Percentiles rank a stretch among this genome's conserved stretches.
These are phyloP conservation scores for Alternaria triticina DNA, from an alignment of 2,329 filamentous ascomycete species.

Conservation along the genomic window DNA sequence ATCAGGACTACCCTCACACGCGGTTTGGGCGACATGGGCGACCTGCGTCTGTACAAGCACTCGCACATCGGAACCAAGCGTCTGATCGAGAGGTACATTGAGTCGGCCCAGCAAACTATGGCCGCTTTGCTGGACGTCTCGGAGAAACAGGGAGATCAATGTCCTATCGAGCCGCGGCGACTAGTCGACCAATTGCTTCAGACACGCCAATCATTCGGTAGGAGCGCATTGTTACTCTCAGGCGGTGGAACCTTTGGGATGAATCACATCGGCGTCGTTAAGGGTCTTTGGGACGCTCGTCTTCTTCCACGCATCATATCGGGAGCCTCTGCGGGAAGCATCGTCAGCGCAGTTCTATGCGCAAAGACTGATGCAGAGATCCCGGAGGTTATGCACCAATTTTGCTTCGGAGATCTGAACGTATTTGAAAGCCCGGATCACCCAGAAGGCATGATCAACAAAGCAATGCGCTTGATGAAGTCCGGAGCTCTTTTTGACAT, in stretches of 20 bases:
- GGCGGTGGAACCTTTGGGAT: constrained; percentile 91
- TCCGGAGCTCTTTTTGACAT: constrained; percentile 87
- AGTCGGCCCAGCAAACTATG: constrained; percentile 77
- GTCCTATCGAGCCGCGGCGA: constrained; percentile 64
- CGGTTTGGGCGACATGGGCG: constrained; percentile 85
- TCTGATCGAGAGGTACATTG: constrained; percentile 85
- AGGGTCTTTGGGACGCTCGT: constrained; percentile 75
- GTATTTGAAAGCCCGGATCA: constrained; percentile 74
- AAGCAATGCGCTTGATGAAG: constrained; percentile 76
- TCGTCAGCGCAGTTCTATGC: constrained; percentile 82
- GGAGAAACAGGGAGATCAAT: constrained; percentile 55
- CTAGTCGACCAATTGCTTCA: constrained; percentile 73
- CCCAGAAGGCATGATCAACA: constrained; percentile 69
- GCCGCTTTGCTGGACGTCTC: constrained; percentile 70
- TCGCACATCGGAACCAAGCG: constrained; percentile 86
- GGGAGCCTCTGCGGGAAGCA: constrained; percentile 85
- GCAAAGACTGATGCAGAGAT: constrained; percentile 80
- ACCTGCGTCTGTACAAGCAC: constrained; percentile 80
- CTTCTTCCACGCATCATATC: constrained; percentile 86
- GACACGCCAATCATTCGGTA: constrained; percentile 80
- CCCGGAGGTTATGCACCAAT: constrained; percentile 69
- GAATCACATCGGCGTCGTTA: constrained; percentile 88
- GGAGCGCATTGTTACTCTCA: constrained; percentile 81
- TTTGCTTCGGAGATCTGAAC: constrained; percentile 79
- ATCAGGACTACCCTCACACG: constrained; percentile 81